Evolutionary conservation across 345 rosid genomes (phyloP), one percentile per base, ranked within the genome.

Genomic region (Firmiana major): DNA sequence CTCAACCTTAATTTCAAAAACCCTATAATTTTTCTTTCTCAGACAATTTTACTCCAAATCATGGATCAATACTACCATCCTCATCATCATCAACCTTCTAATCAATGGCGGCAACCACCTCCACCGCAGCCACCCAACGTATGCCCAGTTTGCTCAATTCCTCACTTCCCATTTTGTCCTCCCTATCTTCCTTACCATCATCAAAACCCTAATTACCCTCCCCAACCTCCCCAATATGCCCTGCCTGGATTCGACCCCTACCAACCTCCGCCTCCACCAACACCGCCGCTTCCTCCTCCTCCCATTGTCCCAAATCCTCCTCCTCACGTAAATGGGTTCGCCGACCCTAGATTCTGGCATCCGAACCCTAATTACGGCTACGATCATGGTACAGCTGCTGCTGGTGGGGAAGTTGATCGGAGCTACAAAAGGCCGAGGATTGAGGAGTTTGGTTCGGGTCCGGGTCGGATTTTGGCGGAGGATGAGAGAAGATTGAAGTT

Each of bases 131-230:
- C 84, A 57, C 83, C 79, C 10, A 84, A 70, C 81, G 57, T 81
- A 74, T 92, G 94, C 80, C 93, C 97, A 1, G 71, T 87, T 70
- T 94, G 97, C 80, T 77, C 86, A 3, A 70, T 78, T 66, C 85
- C 88, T 21, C 97, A 94, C 82, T 87, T 91, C 86, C 98, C 98
- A 9, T 91, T 92, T 73, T 94, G 97, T 71, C 86, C 87, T 11
- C 87, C 93, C 9, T 85, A 86, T 13, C 83, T 86, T 51, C 87
- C 81, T 63, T 73, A 80, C 71, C 36, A 81, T 36, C 74, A 67
- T 58, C 91, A 86, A 66, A 84, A 78, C 84, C 92, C 91, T 59
- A 31, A 63, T 66, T 86, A 81, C 34, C 89, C 87, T 24, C 75
- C 84, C 12, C 87, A 80, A 36, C 79, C 83, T 40, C 82, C 83